Base-by-base conservation (phyloP, 1,284 basidiomycete species). In the Tilletiaria anomala region DNA sequence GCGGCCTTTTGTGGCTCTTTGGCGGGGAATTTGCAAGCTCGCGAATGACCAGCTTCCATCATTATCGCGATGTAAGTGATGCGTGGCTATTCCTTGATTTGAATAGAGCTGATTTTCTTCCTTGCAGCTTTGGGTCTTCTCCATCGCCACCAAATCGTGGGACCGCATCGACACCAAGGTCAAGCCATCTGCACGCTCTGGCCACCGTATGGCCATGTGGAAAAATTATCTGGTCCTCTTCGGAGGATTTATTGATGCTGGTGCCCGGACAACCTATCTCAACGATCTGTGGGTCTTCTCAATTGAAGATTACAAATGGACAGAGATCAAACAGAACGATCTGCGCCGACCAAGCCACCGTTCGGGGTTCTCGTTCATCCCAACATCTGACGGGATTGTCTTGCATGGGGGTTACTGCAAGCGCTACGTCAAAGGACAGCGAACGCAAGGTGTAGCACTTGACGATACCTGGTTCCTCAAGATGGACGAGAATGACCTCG, bases 351-450 rank as follows among this genome's bases (percentile, higher is more conserved):
- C 33, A 11, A 12, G 15, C n/a, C 22, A 10, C 6, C 18, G 48
- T n/a, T 22, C 37, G 46, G 86, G 86, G 0, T 91, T 89, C 65
- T 89, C 85, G 0, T 83, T 93, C 61, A 71, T 94, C 1, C 72
- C 87, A 0, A 77, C 76, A 1, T 61, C 78, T 0, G 86, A 93
- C 6, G 87, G 88, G 0, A 76, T 89, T 5, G 65, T 91, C 3
- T 65, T 94, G 6, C 78, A 89, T 56, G 88, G 86, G 14, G 88
- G 88, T 0, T 94, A 93, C 65, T 84, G 82, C 61, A 93, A 93
- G 63, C 82, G 85, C 63, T 93, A 91, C 55, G 70, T 73, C 32
- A 89, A 89, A 61, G 85, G 85, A 0, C 85, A 87, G 60, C 48
- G 83, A 3, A 79, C 83, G 0, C 73, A 87, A 29, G 88, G 88